Percentiles rank a stretch among this genome's conserved stretches.
These are phyloP conservation scores for Sherardia arvensis DNA, from an alignment of 257 asterid species.

Conservation along the genomic window DNA sequence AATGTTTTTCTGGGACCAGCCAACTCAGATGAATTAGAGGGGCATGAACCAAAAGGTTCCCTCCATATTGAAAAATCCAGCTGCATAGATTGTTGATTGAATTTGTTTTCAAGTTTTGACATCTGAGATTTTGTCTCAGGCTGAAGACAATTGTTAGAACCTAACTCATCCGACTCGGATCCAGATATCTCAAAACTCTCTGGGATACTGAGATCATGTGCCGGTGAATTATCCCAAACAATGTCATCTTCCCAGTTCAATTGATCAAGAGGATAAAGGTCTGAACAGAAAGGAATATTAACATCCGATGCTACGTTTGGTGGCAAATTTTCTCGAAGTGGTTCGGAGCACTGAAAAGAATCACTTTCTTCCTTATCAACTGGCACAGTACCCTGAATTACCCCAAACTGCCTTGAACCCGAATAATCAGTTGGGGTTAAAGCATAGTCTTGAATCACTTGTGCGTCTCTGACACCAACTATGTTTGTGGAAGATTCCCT, in stretches of 20 bases:
- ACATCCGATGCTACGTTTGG: constrained; percentile 29
- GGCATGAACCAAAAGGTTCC: constrained; percentile 59
- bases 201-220: constrained; percentile 32
- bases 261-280: constrained; percentile 78
- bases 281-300: constrained; percentile 32
- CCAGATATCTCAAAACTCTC: constrained; percentile 88
- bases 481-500: constrained; percentile 56
- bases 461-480: constrained; percentile 43
- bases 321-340: constrained; percentile 44
- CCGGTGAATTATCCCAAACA: constrained; percentile 80
- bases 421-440: constrained; percentile 26
- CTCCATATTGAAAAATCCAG: constrained; percentile 30
- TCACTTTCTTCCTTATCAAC: constrained; percentile 36
- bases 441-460: constrained; percentile 26
- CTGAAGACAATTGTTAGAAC: constrained; percentile 33
- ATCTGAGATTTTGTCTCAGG: constrained; percentile 20
- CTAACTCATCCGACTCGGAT: constrained; percentile 57
- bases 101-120: constrained; percentile 32
- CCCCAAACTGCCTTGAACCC: constrained; percentile 33
- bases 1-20: constrained; percentile 22
- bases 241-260: constrained; percentile 94
- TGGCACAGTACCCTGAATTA: constrained; percentile 30
- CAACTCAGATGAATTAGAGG: constrained; percentile 19
- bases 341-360: constrained; percentile 55
- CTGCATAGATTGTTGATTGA: constrained; percentile 25